Base-by-base conservation (phyloP, 371 early-diverging fungal species). In the Nematocida homosporus region DNA sequence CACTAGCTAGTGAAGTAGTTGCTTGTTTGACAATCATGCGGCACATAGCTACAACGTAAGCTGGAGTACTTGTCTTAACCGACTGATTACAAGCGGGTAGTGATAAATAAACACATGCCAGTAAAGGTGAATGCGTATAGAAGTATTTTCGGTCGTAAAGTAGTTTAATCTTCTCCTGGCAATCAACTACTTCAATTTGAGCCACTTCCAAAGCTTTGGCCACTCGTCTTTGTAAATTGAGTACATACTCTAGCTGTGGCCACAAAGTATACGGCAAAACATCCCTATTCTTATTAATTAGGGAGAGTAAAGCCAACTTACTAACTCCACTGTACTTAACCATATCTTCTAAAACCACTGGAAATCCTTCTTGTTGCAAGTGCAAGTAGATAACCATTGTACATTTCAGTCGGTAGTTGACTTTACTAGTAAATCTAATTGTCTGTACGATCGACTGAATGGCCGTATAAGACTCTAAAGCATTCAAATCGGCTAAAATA, bases 311-410 rank as follows among this genome's bases (percentile, higher is more conserved):
- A 16, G 51, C 20, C 8, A 61, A 27, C 41, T 63, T 61, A 23
- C 48, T 32, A 18, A 5, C 6, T 4, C 35, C 52, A 25, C 48
- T 50, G 34, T 72, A 72, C 1, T 47, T 63, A 4, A 61, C 10
- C 4, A 72, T 57, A 61, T 72, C 75, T 32, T 72, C 75, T 57
- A 72, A 37, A 23, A 72, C 35, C 16, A 72, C 54, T 2, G 75
- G 75, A 25, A 47, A 59, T 8, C 38, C 27, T 32, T 53, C 54
- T 29, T 53, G 23, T 10, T 53, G 54, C 54, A 53, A 20, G 34
- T 29, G 34, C 6, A 53, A 20, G 34, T 16, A 13, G 34, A 34
- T 29, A 53, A 34, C 23, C 8, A 53, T 53, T 13, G 8, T 8
- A 34, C 54, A 53, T 44, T 44, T 44, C 20, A 20, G 13, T 44